A percentile compares a stretch with the other conserved stretches of the same genome.
Evolutionary conservation across 2,329 filamentous ascomycete genomes (phyloP).

Genomic region (Colletotrichum horii): DNA sequence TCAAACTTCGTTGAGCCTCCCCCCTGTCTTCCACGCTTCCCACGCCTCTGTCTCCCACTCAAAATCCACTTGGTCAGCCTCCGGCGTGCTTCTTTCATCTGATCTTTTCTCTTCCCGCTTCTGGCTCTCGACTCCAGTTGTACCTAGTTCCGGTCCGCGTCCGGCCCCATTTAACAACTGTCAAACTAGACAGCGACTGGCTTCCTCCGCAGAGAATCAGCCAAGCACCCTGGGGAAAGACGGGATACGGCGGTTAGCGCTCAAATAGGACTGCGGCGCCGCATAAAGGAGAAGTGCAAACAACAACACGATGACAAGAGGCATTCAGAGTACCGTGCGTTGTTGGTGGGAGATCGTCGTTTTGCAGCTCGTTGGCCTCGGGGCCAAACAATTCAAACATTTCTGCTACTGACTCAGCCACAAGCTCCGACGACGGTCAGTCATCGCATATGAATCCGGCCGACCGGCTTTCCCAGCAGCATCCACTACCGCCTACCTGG

Average conservation of each 20-base stretch:
- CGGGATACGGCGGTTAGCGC: background rate
- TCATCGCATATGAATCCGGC: background rate
- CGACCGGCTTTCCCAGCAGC: background rate
- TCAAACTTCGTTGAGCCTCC: background rate
- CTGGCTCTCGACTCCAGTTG: background rate
- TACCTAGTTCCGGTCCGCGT: background rate
- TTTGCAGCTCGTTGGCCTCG: background rate
- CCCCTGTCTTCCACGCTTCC: conserved; percentile 1
- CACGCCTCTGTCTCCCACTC: background rate
- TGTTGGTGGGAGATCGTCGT: conserved; percentile 5
- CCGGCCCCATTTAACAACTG: conserved; percentile 1
- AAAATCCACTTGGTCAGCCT: background rate
- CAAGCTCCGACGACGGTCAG: background rate
- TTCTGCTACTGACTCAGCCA: conserved; percentile 19
- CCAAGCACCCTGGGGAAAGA: conserved; percentile 7
- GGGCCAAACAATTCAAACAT: background rate
- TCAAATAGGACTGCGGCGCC: background rate
- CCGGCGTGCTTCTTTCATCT: conserved; percentile 24
- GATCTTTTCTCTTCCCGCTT: conserved; percentile 25
- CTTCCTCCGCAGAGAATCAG: background rate
- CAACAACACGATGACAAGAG: background rate
- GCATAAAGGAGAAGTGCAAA: conserved; percentile 11
- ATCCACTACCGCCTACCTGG: conserved; percentile 1
- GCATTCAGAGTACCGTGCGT: background rate
- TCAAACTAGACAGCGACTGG: background rate